Evolutionary conservation across 345 rosid species (phyloP).

Genomic region (Pelargonium nanum): DNA sequence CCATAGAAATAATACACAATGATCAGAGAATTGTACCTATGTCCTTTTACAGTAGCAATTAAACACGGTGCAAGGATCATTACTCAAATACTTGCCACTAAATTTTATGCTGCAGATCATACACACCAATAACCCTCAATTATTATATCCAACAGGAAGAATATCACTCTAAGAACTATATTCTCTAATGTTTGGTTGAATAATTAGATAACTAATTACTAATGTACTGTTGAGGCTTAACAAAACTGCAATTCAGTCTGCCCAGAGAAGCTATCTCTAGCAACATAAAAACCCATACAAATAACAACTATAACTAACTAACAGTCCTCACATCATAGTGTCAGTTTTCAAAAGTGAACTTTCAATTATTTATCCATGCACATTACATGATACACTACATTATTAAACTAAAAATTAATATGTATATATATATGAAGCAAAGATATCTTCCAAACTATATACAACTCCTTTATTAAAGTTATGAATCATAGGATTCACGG

Average conservation of each 20-base stretch:
- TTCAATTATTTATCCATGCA: too few species aligned
- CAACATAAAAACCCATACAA: neutral
- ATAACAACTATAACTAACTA: neutral
- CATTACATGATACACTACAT: too few species aligned
- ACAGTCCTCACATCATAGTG: neutral
- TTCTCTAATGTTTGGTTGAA: neutral
- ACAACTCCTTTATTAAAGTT: too few species aligned
- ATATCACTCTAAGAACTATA: too few species aligned
- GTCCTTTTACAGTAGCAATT: neutral
- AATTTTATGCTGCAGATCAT: neutral
- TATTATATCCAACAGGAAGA: neutral
- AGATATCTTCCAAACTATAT: too few species aligned
- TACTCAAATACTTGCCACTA: neutral
- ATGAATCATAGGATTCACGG: too few species aligned
- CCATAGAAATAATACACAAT: constrained; percentile 2
- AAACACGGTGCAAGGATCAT: neutral
- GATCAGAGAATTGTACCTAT: neutral
- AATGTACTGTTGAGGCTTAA: too few species aligned
- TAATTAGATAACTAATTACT: neutral
- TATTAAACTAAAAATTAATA: too few species aligned
- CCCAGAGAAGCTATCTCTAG: neutral
- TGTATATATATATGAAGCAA: too few species aligned
- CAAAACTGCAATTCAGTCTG: too few species aligned
- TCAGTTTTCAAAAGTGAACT: too few species aligned
- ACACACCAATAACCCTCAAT: neutral